A percentile compares a stretch with the other conserved stretches of the same genome.
These are phyloP conservation scores for Hypholoma fasciculare DNA, from an alignment of 768 basidiomycete genomes.

Conservation along the genomic window DNA sequence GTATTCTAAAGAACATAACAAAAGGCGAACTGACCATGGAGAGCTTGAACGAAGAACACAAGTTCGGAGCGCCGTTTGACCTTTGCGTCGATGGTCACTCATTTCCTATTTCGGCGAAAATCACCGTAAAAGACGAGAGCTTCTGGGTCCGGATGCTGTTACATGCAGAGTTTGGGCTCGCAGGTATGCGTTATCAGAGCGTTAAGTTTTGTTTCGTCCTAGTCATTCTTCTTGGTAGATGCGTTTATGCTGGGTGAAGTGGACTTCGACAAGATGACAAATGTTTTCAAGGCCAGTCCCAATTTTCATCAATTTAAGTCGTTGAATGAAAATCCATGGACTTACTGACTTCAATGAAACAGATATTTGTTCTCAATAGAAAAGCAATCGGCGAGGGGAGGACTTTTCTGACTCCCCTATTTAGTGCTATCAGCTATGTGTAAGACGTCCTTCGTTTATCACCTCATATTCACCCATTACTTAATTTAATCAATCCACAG, in stretches of 20 bases:
- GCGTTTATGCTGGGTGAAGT: conserved; percentile 13
- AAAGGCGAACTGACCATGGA: conserved; percentile 7
- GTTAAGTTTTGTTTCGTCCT: no score
- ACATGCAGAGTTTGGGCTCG: conserved; percentile 11
- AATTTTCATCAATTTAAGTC: no score
- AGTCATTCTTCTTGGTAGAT: not conserved
- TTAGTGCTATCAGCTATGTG: conserved; percentile 11
- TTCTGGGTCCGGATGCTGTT: conserved; percentile 12
- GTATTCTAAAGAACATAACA: not conserved
- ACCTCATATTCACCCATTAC: not conserved
- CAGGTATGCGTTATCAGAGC: not conserved
- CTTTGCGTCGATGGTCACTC: conserved; percentile 5
- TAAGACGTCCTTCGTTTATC: not conserved
- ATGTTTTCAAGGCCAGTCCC: conserved; percentile 7
- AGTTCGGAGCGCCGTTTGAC: conserved; percentile 8
- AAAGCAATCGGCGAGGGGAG: conserved; percentile 7
- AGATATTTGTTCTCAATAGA: conserved; percentile 14
- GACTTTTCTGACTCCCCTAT: conserved; percentile 3
- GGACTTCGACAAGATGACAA: conserved; percentile 7
- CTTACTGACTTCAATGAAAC: not conserved
- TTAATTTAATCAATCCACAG: not conserved
- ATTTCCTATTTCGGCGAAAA: conserved; percentile 2
- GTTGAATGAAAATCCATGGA: not conserved
- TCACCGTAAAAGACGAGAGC: conserved; percentile 8
- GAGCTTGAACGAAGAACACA: conserved; percentile 1